Evolutionary conservation across 129 eudicot genomes (phyloP).

Genomic region (Gnaphalium uliginosum): DNA sequence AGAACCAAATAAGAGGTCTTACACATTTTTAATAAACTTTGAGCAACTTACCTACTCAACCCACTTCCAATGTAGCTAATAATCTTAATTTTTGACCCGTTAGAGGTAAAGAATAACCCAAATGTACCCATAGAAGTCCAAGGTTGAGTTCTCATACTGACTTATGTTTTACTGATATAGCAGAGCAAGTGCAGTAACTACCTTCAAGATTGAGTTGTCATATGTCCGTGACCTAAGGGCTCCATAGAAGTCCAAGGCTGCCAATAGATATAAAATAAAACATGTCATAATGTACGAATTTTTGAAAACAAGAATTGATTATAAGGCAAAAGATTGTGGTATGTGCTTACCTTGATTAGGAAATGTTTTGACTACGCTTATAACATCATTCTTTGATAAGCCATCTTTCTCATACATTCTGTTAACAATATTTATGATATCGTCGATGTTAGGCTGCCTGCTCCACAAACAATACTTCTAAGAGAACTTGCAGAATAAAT

Average conservation of each 20-base stretch:
- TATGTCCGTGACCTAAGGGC: slow-evolving; percentile 96
- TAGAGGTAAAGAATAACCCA: neutral
- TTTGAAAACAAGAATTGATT: slow-evolving; percentile 8
- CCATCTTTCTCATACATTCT: slow-evolving; percentile 98
- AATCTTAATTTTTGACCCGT: neutral
- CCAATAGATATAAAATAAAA: slow-evolving; percentile 19
- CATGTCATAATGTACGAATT: slow-evolving; percentile 13
- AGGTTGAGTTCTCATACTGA: too few relatives aligned
- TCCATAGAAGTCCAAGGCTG: slow-evolving; percentile 98
- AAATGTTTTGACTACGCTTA: slow-evolving; percentile 64
- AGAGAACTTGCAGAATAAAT: slow-evolving; percentile 18
- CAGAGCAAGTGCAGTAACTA: slow-evolving; percentile 12
- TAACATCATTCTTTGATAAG: slow-evolving; percentile 75
- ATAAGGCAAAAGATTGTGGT: slow-evolving; percentile 2
- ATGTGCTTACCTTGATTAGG: slow-evolving; percentile 81
- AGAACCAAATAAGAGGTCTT: too few relatives aligned
- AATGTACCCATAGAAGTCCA: too few relatives aligned
- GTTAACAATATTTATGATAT: slow-evolving; percentile 82
- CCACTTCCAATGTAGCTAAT: neutral
- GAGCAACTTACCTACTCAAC: neutral
- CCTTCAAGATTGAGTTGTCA: slow-evolving; percentile 79
- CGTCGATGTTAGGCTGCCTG: slow-evolving; percentile 95
- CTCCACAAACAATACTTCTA: slow-evolving; percentile 32
- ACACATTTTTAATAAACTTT: too few relatives aligned
- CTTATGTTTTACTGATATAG: too few relatives aligned